A percentile compares a stretch with the other conserved stretches of the same genome.
These are phyloP conservation scores for Xylaria sp. DNA, from an alignment of 2,329 filamentous ascomycete genomes.

Conservation along the genomic window DNA sequence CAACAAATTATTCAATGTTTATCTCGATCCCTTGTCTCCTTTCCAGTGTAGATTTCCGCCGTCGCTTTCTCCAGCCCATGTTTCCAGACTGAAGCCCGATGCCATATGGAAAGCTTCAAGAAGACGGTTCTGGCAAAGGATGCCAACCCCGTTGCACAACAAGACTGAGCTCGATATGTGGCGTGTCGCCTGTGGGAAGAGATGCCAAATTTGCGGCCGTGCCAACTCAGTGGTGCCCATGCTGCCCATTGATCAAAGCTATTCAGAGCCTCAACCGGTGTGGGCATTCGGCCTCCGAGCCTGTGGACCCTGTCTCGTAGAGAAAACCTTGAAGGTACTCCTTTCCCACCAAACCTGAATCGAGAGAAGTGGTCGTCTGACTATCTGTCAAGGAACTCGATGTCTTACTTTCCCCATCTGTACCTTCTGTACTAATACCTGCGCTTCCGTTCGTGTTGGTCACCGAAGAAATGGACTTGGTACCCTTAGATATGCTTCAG, in stretches of 20 bases:
- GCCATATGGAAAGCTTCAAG: constrained; percentile 72
- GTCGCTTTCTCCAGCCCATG: constrained; percentile 41
- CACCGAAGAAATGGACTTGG: constrained; percentile 61
- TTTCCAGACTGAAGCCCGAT: constrained; percentile 56
- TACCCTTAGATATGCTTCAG: constrained; percentile 60
- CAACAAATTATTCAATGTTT: constrained; percentile 67
- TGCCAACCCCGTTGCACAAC: constrained; percentile 68
- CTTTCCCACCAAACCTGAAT: constrained; percentile 12
- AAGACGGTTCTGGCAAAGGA: constrained; percentile 63
- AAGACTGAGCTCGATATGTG: constrained; percentile 77
- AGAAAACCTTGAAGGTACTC: constrained; percentile 65
- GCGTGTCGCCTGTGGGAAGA: constrained; percentile 63
- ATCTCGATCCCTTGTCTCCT: constrained; percentile 54
- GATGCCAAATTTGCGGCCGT: constrained; percentile 70
- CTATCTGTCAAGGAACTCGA: constrained; percentile 65
- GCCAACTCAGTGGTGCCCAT: constrained; percentile 31
- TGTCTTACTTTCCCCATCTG: constrained; percentile 63
- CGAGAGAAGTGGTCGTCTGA: constrained; percentile 23
- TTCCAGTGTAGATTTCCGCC: constrained; percentile 29
- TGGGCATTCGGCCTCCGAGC: constrained; percentile 72
- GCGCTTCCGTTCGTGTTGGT: constrained; percentile 72
- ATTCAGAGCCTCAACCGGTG: constrained; percentile 62
- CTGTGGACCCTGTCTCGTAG: constrained; percentile 68
- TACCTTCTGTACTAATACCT: constrained; percentile 63
- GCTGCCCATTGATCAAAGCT: constrained; percentile 49